Evolutionary conservation across 352 stramenopile species (phyloP), one percentile per base, ranked within the genome.

Genomic region (Pythium aquatile): DNA sequence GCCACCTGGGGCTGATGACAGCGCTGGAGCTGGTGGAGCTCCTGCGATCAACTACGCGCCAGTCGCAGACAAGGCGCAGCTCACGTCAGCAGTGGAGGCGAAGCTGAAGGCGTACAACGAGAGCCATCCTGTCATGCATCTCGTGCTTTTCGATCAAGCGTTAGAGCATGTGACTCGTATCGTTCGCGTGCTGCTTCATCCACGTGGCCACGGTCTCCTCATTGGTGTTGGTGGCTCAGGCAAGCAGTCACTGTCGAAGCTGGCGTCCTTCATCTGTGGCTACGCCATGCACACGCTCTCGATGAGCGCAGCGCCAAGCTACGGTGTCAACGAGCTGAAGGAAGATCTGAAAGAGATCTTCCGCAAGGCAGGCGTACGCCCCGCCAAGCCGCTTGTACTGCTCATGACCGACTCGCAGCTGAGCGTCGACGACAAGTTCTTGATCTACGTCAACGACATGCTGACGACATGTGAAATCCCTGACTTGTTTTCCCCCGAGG

Each of bases 81-180:
- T 94, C 14, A 82, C 75, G 0, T 26, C 32, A 40, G 79, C 72
- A 11, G 62, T 97, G 24, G 76, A 96, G 48, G 66, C 64, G 5
- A 89, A 90, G 48, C 70, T 97, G 3, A 66, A 68, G 11, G 73
- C 85, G 13, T 98, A 97, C 75, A 98, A 98, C 60, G 92, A 98
- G 57, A 84, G 73, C 5, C 88, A 98, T 66, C 85, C 93, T 0
- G 94, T 98, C 7, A 97, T 98, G 88, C 84, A 94, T 61, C 72
- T 98, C 9, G 91, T 98, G 39, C 65, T 98, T 0, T 98, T 98
- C 68, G 90, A 97, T 16, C 85, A 97, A 65, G 92, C 92, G 2
- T 77, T 97, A 61, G 80, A 96, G 46, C 91, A 98, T 54, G 74
- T 98, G 14, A 81, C 85, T 5, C 78, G 92, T 46, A 97, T 98